These are phyloP conservation scores for Solanum sitiens DNA, from an alignment of 257 asterid species.

Conservation along the genomic window DNA sequence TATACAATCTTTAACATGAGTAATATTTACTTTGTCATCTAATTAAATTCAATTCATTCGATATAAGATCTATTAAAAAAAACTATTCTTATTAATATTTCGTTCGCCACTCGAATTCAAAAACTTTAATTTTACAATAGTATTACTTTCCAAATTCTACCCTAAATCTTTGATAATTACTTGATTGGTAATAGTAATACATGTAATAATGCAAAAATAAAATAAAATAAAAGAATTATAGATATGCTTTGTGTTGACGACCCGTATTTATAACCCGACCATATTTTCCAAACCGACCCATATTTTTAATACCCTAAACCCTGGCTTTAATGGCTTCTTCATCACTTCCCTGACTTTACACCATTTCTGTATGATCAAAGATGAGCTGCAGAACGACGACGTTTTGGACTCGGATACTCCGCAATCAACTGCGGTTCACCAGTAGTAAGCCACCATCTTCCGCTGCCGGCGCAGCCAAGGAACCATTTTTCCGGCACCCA, in stretches of 20 bases:
- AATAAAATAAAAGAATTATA: neutral
- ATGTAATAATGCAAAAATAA: neutral
- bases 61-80: too few species aligned
- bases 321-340: neutral
- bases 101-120: neutral
- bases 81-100: too few species aligned
- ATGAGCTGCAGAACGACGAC: neutral
- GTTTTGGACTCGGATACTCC: neutral
- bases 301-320: neutral
- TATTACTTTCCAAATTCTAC: neutral
- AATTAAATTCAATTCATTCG: fast-evolving
- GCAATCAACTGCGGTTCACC: neutral
- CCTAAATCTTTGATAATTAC: neutral
- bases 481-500: neutral
- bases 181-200: neutral
- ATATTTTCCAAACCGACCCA: neutral
- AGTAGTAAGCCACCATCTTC: neutral
- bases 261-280: neutral
- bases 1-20: too few species aligned
- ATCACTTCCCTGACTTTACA: neutral
- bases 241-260: neutral
- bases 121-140: neutral
- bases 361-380: neutral
- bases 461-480: neutral
- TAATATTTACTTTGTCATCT: neutral